Evolutionary conservation across 2,329 filamentous ascomycete genomes (phyloP).

Genomic region (Hypoxylon rubiginosum): DNA sequence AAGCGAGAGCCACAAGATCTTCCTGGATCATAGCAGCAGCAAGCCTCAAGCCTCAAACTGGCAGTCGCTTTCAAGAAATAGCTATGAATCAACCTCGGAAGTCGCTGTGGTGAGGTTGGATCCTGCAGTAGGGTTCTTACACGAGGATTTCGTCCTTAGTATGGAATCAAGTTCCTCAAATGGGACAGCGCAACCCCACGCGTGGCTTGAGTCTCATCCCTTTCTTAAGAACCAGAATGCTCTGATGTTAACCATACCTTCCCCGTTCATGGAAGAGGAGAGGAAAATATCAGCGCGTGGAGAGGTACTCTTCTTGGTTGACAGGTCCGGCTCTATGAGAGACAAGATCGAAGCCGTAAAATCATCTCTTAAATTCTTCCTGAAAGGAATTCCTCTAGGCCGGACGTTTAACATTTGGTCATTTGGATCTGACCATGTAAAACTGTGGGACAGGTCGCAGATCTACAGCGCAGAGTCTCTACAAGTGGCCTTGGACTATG

Average conservation of each 20-base stretch:
- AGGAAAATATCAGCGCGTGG: conserved; percentile 7
- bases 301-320: conserved; percentile 40
- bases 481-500: conserved; percentile 56
- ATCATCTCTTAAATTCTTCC: conserved; percentile 67
- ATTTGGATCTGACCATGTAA: conserved; percentile 58
- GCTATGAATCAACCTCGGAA: not conserved
- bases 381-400: conserved; percentile 65
- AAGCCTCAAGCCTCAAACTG: conserved; percentile 31
- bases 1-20: conserved; percentile 43
- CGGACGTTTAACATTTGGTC: conserved; percentile 63
- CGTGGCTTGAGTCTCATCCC: conserved; percentile 47
- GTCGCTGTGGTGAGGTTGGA: conserved; percentile 30
- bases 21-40: conserved; percentile 27
- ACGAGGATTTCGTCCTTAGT: conserved; percentile 48
- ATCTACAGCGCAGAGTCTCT: conserved; percentile 54
- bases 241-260: conserved; percentile 48
- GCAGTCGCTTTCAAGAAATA: not conserved
- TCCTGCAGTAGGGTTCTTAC: conserved; percentile 29
- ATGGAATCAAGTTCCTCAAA: conserved; percentile 35
- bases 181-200: conserved; percentile 32
- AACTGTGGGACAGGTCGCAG: conserved; percentile 32
- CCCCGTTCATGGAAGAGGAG: conserved; percentile 27
- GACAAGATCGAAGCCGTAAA: conserved; percentile 62
- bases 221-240: conserved; percentile 42
- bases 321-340: conserved; percentile 58